Evolutionary conservation across 495 filamentous ascomycete genomes (phyloP), one percentile per base, ranked within the genome.

Genomic region (Penicillium cosmopolitanum): DNA sequence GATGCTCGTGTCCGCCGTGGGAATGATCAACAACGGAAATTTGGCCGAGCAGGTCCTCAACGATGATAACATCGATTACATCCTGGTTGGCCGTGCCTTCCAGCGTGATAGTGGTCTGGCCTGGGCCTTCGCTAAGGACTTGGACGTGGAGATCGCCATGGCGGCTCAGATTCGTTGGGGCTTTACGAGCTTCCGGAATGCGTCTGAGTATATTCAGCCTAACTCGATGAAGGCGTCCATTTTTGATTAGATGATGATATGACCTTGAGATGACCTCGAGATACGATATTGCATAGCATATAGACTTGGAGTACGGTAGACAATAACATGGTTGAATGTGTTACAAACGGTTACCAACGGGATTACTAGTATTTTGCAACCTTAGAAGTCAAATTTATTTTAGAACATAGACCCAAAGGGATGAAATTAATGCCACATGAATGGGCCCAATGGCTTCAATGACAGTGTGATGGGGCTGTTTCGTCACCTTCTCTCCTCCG

Each of bases 131-230:
- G 89, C 87, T 0, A 85, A 90, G 66, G 87, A 92, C 55, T 62
- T 92, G 57, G 83, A 78, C 5, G 71, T 85, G 15, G 76, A 85
- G 61, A 85, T 89, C 25, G 75, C 84, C 38, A 81, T 84, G 60
- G 84, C 87, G 9, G 85, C 81, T 55, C 89, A 92, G 77, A 89
- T 89, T 53, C 72, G 83, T 4, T 89, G 86, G 87, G 85, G 65
- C 4, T 75, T 75, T 55, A 79, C 64, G 36, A 68, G 64, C 57
- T 73, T 68, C 68, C 70, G 72, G 19, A 71, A 71, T 62, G 70
- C 70, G 12, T 73, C 70, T 1, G 66, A 71, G 48, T 74, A 74
- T 35, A 73, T 74, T 33, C 64, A 73, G 61, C 70, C 72, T n/a
- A 74, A 71, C 63, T 71, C 72, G 18, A 65, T 73, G 66, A 74